Evolutionary conservation across 1,139 yeast genomes (phyloP), one percentile per base, ranked within the genome.

Genomic region (Entelexis sorbosivorans): DNA sequence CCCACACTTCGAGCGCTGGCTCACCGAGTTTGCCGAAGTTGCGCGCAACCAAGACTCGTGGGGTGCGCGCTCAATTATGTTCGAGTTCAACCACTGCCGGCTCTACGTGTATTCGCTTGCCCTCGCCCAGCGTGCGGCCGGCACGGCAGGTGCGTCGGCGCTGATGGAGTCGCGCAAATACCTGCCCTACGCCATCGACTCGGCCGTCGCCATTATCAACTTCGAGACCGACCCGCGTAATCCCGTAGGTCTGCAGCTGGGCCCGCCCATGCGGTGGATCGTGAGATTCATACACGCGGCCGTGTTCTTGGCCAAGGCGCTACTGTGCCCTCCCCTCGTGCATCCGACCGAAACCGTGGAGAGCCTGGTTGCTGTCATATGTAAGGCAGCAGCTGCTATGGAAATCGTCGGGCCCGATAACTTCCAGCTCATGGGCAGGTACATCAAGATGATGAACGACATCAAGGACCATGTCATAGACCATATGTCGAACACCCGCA

Each of bases 191-290:
- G 96, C 96, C 0, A 85, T 83, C 57, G 78, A 74, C 54, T 83
- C 96, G 0, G 96, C 96, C 0, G 82, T 82, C 60, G 94, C 84
- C 61, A 77, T 86, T 64, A 68, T 88, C 36, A 74, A 77, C 31
- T 82, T 83, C 3, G 86, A 91, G 2, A 78, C 78, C 52, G 43
- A 38, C 19, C 69, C 94, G 40, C 80, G 86, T 2, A 87, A 82
- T 61, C 61, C 60, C 11, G 69, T 82, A 56, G 78, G 76, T 56
- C 69, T 81, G 70, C 69, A 86, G 50, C 72, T 81, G 55, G 83
- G 76, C 62, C 86, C 89, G 79, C 96, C 97, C 0, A 89, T 87
- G 14, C 72, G 96, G 57, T 88, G 96, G 95, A 80, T 84, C 5
- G 83, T 88, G 1, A 72, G 95, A 54, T 79, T 87, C 35, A 89